Conservation (phyloP, 768 basidiomycete genomes). For the Calvatia gigantea region DNA sequence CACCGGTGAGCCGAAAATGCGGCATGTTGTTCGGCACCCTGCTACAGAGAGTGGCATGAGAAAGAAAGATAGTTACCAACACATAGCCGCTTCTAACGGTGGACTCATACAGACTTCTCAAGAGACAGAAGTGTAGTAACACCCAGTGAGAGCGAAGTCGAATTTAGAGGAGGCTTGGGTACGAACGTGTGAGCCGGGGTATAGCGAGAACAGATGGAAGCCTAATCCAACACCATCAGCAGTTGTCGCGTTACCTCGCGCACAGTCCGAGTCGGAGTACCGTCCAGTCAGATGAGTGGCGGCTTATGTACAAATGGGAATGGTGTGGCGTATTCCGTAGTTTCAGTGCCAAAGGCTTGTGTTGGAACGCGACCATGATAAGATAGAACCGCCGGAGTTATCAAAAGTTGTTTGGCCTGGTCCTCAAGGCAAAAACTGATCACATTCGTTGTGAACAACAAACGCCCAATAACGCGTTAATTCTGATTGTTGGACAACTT, state of each 20-base stretch:
- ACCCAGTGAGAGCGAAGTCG: conserved; percentile 2
- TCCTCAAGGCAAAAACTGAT: no score
- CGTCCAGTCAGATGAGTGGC: neutral
- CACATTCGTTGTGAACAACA: no score
- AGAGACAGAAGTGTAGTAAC: neutral
- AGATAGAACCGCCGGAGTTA: no score
- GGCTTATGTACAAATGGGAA: neutral
- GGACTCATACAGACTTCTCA: neutral
- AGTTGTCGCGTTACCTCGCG: conserved; percentile 7
- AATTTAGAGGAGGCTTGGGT: neutral
- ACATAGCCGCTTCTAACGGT: neutral
- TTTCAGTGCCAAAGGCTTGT: neutral
- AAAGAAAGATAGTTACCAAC: neutral
- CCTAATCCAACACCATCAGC: conserved; percentile 1
- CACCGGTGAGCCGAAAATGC: neutral
- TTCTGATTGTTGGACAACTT: no score
- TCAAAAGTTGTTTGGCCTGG: no score
- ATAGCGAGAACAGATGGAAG: conserved; percentile 8
- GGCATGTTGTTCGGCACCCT: conserved; percentile 2
- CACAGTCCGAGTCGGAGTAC: conserved; percentile 11
- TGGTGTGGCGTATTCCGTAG: neutral
- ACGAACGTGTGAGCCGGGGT: conserved; percentile 2
- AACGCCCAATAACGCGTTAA: no score
- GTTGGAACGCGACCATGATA: neutral
- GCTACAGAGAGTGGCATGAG: neutral